Evolutionary conservation across 768 basidiomycete genomes (phyloP).

Genomic region (Exidia glandulosa): DNA sequence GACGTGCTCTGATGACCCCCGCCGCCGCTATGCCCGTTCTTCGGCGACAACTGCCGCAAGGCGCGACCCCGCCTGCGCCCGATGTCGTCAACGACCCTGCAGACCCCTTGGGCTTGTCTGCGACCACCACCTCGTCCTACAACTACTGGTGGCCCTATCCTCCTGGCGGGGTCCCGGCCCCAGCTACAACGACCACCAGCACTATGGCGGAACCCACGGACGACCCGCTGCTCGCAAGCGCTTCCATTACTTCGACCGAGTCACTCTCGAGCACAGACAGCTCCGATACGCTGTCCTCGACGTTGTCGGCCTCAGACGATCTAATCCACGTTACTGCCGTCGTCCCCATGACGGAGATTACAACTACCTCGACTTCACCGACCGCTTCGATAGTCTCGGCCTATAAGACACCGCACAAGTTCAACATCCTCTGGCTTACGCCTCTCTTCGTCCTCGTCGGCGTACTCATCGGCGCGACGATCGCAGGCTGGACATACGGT

Average conservation of each 20-base stretch:
- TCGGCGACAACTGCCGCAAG: not conserved
- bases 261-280: not conserved
- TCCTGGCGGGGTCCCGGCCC: conserved; percentile 12
- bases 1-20: not conserved
- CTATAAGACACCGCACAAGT: not conserved
- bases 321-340: conserved; percentile 26
- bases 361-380: not conserved
- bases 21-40: not conserved
- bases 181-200: conserved; percentile 7
- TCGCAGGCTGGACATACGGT: conserved; percentile 18
- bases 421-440: conserved; percentile 9
- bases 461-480: conserved; percentile 19
- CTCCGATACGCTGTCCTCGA: not conserved
- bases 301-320: not conserved
- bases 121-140: conserved; percentile 16
- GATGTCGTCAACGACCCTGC: conserved; percentile 5
- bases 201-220: conserved; percentile 5
- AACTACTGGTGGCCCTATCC: conserved; percentile 32
- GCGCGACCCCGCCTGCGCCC: not conserved
- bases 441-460: conserved; percentile 24
- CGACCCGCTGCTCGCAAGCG: not conserved
- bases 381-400: conserved; percentile 5
- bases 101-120: conserved; percentile 11
- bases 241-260: not conserved
- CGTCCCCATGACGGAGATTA: conserved; percentile 14